These are phyloP conservation scores for Neonectria neomacrospora DNA, from an alignment of 2,329 filamentous ascomycete genomes.

Conservation along the genomic window DNA sequence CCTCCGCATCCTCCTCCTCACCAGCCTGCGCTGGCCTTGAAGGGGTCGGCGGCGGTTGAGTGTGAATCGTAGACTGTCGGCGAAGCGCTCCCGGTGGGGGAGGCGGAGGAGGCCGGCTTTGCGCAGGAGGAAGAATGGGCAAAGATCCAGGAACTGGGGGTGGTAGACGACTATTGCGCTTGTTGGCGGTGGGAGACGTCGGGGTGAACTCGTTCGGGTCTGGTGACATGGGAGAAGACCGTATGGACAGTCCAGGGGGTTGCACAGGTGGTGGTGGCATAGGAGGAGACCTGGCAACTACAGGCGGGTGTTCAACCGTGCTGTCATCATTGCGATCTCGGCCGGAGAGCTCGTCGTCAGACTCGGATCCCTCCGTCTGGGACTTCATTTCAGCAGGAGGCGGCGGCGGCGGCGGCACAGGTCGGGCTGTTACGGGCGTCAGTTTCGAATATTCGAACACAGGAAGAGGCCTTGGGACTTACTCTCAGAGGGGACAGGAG, in stretches of 20 bases:
- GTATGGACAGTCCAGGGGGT: conserved; percentile 41
- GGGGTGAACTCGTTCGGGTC: conserved; percentile 53
- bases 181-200: conserved; percentile 59
- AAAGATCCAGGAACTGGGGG: conserved; percentile 69
- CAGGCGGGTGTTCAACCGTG: conserved; percentile 38
- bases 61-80: conserved; percentile 70
- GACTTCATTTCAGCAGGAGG: conserved; percentile 67
- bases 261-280: conserved; percentile 55
- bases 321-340: conserved; percentile 57
- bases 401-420: conserved; percentile 65
- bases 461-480: conserved; percentile 50
- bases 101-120: conserved; percentile 73
- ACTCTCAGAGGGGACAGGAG: conserved; percentile 71
- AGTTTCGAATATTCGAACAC: conserved; percentile 40
- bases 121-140: conserved; percentile 59
- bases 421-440: conserved; percentile 64
- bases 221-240: conserved; percentile 48
- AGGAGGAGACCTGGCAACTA: conserved; percentile 52
- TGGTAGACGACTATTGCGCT: conserved; percentile 66
- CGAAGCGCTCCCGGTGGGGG: conserved; percentile 68
- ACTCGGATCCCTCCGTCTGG: conserved; percentile 82
- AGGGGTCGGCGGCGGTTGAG: conserved; percentile 54
- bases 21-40: conserved; percentile 56
- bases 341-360: conserved; percentile 85
- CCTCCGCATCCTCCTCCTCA: conserved; percentile 79